phyloP scores from a whole-genome alignment of 305 asterid genomes.

The Caryopteris hybrid region DNA sequence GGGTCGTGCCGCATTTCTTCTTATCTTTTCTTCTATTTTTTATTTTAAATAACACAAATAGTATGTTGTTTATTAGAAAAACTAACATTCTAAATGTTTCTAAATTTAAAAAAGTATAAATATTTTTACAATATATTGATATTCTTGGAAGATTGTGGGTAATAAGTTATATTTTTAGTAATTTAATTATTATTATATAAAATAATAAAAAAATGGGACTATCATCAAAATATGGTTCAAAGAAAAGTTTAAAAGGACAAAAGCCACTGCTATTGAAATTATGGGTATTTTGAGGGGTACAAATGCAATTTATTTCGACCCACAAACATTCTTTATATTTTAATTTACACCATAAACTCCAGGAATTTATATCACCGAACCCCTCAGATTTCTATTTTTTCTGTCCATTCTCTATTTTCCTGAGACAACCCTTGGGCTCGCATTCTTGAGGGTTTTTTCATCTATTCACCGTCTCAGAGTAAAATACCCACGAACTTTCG shows the following conservation, averaged over 20 bases:
- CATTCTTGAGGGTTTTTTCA: slow-evolving; percentile 21
- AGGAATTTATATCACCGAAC: not conserved
- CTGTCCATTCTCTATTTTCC: slow-evolving; percentile 13
- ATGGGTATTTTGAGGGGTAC: not conserved
- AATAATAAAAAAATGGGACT: too few relatives aligned
- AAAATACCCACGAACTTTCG: slow-evolving; percentile 5
- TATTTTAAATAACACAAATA: too few relatives aligned
- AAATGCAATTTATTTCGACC: not conserved
- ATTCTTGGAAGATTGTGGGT: too few relatives aligned
- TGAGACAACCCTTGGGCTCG: slow-evolving; percentile 13
- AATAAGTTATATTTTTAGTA: too few relatives aligned
- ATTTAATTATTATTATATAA: too few relatives aligned
- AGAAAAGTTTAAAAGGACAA: not conserved
- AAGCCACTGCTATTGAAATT: not conserved
- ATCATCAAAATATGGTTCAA: not conserved
- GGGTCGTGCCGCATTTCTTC: too few relatives aligned
- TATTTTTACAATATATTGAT: too few relatives aligned
- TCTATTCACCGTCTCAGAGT: slow-evolving; percentile 22
- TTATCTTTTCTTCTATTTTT: too few relatives aligned
- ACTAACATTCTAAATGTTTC: too few relatives aligned
- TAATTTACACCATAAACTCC: not conserved
- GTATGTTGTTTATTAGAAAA: too few relatives aligned
- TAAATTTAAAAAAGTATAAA: too few relatives aligned
- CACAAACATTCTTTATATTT: not conserved
- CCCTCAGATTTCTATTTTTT: slow-evolving; percentile 1